phyloP scores from a whole-genome alignment of 345 rosid species.

The Bruguiera gymnorhiza region DNA sequence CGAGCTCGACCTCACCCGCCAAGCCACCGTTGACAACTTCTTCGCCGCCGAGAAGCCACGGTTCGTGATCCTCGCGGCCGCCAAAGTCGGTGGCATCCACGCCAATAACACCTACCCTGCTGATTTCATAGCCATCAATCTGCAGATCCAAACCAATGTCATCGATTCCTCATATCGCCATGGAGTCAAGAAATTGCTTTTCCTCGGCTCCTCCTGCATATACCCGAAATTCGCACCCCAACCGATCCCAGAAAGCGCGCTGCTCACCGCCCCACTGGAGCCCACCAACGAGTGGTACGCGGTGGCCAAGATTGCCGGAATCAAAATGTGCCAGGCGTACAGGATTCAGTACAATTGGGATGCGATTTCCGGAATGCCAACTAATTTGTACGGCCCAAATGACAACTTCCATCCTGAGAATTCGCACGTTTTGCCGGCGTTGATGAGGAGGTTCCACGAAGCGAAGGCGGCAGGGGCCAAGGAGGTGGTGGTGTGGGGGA shows the following conservation, averaged over 20 bases:
- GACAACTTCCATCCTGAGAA: conserved; percentile 94
- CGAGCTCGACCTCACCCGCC: conserved; percentile 84
- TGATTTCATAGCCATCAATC: conserved; percentile 83
- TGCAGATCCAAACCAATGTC: conserved; percentile 92
- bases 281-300: conserved; percentile 99
- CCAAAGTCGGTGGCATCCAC: conserved; percentile 95
- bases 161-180: conserved; percentile 67
- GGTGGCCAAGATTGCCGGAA: conserved; percentile 83
- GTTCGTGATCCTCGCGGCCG: conserved; percentile 80
- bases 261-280: conserved; percentile 78
- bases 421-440: conserved; percentile 88
- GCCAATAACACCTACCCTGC: conserved; percentile 97
- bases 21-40: conserved; percentile 71
- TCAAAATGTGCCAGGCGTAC: conserved; percentile 94
- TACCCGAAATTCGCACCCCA: conserved; percentile 95
- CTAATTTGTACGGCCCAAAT: conserved; percentile 79
- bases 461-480: conserved; percentile 68
- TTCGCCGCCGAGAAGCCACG: conserved; percentile 61
- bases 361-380: conserved; percentile 92
- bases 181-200: conserved; percentile 72
- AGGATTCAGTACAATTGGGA: conserved; percentile 71
- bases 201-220: conserved; percentile 91
- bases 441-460: conserved; percentile 85
- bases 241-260: conserved; percentile 74
- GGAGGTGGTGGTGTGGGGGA: conserved; percentile 96